Evolutionary conservation across 2,329 filamentous ascomycete species (phyloP).

Genomic region (Colletotrichum sp.): DNA sequence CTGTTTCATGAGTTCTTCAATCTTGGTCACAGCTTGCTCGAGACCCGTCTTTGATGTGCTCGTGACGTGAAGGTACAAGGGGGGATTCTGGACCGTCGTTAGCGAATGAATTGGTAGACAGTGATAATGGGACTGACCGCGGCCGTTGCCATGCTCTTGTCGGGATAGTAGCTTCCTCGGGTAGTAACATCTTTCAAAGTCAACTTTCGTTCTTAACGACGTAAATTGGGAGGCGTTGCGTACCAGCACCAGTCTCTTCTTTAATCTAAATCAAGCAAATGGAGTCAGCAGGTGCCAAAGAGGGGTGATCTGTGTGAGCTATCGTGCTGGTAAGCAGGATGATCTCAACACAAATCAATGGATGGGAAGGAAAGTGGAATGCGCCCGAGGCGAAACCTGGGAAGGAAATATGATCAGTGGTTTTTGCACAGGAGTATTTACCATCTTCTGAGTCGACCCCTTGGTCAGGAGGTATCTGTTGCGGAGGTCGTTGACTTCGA

Average conservation of each 20-base stretch:
- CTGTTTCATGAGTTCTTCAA: slow-evolving; percentile 94
- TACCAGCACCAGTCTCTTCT: slow-evolving; percentile 99
- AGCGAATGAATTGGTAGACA: neutral
- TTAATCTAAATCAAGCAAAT: slow-evolving; percentile 94
- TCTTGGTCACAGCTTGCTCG: slow-evolving; percentile 83
- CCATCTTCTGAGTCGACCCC: slow-evolving; percentile 98
- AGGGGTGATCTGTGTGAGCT: slow-evolving; percentile 66
- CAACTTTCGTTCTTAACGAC: slow-evolving; percentile 59
- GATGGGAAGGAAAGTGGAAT: slow-evolving; percentile 26
- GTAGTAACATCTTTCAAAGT: slow-evolving; percentile 92
- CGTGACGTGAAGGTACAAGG: slow-evolving; percentile 93
- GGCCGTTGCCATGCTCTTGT: slow-evolving; percentile 95
- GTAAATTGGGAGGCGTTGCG: slow-evolving; percentile 64
- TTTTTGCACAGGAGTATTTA: slow-evolving; percentile 72
- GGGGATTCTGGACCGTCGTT: slow-evolving; percentile 72
- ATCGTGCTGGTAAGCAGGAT: slow-evolving; percentile 74
- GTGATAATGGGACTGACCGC: slow-evolving; percentile 68
- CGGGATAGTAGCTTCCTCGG: slow-evolving; percentile 93
- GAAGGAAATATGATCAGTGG: slow-evolving; percentile 36
- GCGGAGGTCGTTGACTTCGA: slow-evolving; percentile 96
- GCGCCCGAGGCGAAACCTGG: slow-evolving; percentile 14
- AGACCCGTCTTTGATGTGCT: slow-evolving; percentile 92
- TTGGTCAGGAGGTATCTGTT: slow-evolving; percentile 98
- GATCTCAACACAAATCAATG: slow-evolving; percentile 55
- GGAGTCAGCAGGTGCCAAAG: slow-evolving; percentile 95